Conservation (phyloP, 2,329 filamentous ascomycete genomes). For the Beauveria rudraprayagi region DNA sequence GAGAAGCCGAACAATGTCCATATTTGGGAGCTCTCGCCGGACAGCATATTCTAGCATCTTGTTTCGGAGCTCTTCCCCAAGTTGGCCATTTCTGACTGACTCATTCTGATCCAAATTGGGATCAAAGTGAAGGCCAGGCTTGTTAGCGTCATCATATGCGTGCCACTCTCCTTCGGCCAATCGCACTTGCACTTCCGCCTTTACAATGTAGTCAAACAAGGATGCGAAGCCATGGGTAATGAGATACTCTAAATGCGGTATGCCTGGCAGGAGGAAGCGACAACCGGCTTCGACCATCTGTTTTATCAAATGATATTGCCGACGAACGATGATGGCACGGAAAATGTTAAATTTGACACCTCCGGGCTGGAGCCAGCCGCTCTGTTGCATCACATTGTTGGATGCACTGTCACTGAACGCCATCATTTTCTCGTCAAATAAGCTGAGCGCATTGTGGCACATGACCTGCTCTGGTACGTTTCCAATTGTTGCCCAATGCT, state of each 20-base stretch:
- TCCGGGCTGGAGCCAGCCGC: neutral
- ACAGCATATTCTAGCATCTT: neutral
- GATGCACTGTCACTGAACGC: neutral
- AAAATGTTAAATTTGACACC: neutral
- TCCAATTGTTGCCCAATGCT: neutral
- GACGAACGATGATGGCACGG: neutral
- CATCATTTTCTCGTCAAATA: neutral
- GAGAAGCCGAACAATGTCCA: conserved; percentile 3
- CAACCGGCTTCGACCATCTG: neutral
- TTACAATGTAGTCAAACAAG: neutral
- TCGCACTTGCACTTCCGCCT: neutral
- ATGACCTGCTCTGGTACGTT: too few species aligned
- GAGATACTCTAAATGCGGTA: conserved; percentile 1
- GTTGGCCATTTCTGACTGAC: too few species aligned
- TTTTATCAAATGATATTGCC: neutral
- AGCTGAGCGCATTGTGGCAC: neutral
- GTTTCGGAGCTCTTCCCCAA: neutral
- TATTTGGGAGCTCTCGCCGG: neutral
- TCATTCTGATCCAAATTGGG: neutral
- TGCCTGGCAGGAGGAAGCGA: neutral
- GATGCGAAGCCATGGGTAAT: neutral
- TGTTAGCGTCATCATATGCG: neutral
- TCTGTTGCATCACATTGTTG: neutral
- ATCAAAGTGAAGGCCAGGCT: neutral
- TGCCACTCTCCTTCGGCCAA: conserved; percentile 3